Percentiles rank a stretch among this genome's conserved stretches.
phyloP scores from a whole-genome alignment of 2,329 filamentous ascomycete genomes.

The Cladosporium halotolerans region DNA sequence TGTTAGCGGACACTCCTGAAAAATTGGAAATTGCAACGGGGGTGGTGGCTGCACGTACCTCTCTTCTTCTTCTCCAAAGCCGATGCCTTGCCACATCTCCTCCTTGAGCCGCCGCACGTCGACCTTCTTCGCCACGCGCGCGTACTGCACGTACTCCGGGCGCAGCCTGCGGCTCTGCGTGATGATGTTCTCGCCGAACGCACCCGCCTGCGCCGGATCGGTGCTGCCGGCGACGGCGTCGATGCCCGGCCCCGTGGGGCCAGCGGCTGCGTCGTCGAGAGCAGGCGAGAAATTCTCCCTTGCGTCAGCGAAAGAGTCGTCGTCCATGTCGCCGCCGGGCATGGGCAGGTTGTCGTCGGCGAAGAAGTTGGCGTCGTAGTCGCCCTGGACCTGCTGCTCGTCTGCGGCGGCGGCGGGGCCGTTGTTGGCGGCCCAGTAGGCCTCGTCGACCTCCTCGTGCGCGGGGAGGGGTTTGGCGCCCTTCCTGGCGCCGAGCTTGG shows the following conservation, averaged over 20 bases:
- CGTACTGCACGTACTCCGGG: slow-evolving; percentile 62
- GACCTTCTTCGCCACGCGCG: slow-evolving; percentile 60
- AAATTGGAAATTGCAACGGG: too few species aligned
- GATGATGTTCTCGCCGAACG: slow-evolving; percentile 57
- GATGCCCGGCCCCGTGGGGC: slow-evolving; percentile 24
- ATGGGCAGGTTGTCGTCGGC: slow-evolving; percentile 75
- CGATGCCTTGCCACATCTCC: slow-evolving; percentile 51
- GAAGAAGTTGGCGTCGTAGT: slow-evolving; percentile 98
- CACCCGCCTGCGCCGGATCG: slow-evolving; percentile 39
- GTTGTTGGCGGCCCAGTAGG: slow-evolving; percentile 79
- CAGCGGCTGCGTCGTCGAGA: slow-evolving; percentile 40
- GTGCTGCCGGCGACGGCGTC: slow-evolving; percentile 31
- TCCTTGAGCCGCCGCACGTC: slow-evolving; percentile 59
- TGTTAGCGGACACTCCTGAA: too few species aligned
- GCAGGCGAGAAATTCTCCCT: slow-evolving; percentile 70
- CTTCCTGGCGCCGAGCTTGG: slow-evolving; percentile 66
- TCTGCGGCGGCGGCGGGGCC: slow-evolving; percentile 23
- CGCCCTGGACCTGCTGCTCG: slow-evolving; percentile 50
- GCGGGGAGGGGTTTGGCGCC: slow-evolving; percentile 34
- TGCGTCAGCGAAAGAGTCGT: slow-evolving; percentile 72
- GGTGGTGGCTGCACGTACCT: slow-evolving; percentile 14
- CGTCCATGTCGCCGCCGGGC: slow-evolving; percentile 61
- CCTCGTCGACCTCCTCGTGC: slow-evolving; percentile 84
- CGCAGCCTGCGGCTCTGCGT: slow-evolving; percentile 54
- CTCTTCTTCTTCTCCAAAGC: slow-evolving; percentile 14